Evolutionary conservation across 495 filamentous ascomycete genomes (phyloP).

Genomic region (Achaetomiella virescens): DNA sequence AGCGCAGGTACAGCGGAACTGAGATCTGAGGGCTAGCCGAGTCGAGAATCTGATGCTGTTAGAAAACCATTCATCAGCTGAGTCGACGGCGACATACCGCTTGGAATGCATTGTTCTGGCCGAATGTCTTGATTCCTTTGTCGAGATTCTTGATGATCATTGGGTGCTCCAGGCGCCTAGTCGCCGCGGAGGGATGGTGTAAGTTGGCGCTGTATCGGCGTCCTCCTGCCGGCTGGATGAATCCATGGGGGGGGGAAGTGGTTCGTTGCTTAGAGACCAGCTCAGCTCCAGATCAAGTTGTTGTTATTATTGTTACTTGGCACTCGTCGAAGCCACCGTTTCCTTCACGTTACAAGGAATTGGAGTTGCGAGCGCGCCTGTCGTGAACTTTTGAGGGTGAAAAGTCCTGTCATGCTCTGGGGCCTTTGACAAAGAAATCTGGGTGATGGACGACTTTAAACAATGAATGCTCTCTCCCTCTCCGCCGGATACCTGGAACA

Average conservation of each 20-base stretch:
- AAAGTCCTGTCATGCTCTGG: too few relatives aligned
- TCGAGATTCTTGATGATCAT: conserved; percentile 76
- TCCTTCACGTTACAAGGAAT: too few relatives aligned
- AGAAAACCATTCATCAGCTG: not conserved
- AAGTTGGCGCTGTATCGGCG: conserved; percentile 32
- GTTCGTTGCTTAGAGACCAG: not conserved
- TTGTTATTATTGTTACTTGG: not conserved
- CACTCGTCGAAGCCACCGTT: too few relatives aligned
- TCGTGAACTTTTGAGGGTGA: too few relatives aligned
- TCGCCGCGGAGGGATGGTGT: conserved; percentile 52
- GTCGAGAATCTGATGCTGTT: conserved; percentile 29
- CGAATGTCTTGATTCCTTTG: conserved; percentile 73
- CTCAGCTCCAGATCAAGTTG: not conserved
- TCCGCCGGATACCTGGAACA: too few relatives aligned
- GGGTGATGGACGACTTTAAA: too few relatives aligned
- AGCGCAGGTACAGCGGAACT: conserved; percentile 63
- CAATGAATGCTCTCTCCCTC: too few relatives aligned
- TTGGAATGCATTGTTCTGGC: conserved; percentile 56
- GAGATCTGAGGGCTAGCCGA: conserved; percentile 33
- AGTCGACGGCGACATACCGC: conserved; percentile 44
- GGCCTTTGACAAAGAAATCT: too few relatives aligned
- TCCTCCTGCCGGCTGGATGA: conserved; percentile 1
- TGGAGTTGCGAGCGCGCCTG: too few relatives aligned
- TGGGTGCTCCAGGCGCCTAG: conserved; percentile 85
- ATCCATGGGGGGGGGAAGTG: conserved; percentile 9